Percentiles rank a stretch among this genome's conserved stretches.
These are phyloP conservation scores for Pulveroboletus ravenelii DNA, from an alignment of 768 basidiomycete species.

Conservation along the genomic window DNA sequence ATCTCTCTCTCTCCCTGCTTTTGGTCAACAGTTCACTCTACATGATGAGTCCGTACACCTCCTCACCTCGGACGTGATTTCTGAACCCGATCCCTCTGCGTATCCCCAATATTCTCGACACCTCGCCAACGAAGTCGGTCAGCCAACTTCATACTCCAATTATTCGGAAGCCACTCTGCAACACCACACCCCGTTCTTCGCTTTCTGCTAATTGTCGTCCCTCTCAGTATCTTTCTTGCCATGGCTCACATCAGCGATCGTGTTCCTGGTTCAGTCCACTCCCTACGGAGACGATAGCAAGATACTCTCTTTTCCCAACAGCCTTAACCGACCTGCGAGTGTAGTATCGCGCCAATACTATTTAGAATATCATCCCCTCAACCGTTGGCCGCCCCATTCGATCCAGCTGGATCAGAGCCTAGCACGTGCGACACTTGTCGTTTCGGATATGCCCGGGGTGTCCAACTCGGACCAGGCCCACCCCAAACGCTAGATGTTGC, in stretches of 20 bases:
- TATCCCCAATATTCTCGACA: slow-evolving; percentile 17
- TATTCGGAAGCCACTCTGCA: slow-evolving; percentile 7
- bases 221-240: not conserved
- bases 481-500: slow-evolving; percentile 1
- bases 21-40: slow-evolving; percentile 8
- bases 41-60: slow-evolving; percentile 11
- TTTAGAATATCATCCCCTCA: slow-evolving; percentile 24
- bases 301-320: slow-evolving; percentile 10
- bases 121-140: slow-evolving; percentile 5
- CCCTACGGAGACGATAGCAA: slow-evolving; percentile 11
- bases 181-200: slow-evolving; percentile 12
- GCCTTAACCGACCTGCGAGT: slow-evolving; percentile 6
- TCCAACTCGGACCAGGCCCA: slow-evolving; percentile 2
- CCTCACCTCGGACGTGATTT: slow-evolving; percentile 3
- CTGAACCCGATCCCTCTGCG: slow-evolving; percentile 8
- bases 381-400: slow-evolving; percentile 28
- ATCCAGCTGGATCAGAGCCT: slow-evolving; percentile 18
- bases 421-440: slow-evolving; percentile 5
- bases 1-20: slow-evolving; percentile 25
- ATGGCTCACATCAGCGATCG: slow-evolving; percentile 9
- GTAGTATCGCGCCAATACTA: slow-evolving; percentile 1
- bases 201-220: slow-evolving; percentile 8
- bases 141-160: slow-evolving; percentile 15
- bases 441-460: slow-evolving; percentile 17
- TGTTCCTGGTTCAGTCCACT: slow-evolving; percentile 18